Base-by-base conservation (phyloP, 768 basidiomycete species). In the Termitomyces titanicus region DNA sequence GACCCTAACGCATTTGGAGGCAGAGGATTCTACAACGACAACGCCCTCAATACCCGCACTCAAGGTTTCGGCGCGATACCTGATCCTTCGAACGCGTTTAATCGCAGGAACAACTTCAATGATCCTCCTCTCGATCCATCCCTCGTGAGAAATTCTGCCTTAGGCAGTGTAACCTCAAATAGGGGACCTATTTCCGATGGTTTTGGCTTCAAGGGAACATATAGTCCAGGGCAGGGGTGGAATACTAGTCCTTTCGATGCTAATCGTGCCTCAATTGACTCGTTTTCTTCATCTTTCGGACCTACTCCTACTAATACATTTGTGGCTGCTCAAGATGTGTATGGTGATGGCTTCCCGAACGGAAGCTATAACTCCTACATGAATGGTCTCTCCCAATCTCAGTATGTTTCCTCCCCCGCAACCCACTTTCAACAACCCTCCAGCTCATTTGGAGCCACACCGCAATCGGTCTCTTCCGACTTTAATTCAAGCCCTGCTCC, bases 1-100 rank as follows among this genome's bases (percentile, higher is more conserved):
- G 89, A 91, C 68, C 79, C 81, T n/a, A 67, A 76, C 25, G 71
- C 75, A 8, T 81, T 87, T 59, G 78, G 76, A 50, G 77, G 81
- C 22, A 76, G 79, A 53, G 69, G 73, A 33, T 76, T 71, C 37
- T 68, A 70, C 34, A 65, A 72, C 29, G 75, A 75, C 56, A 61
- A 68, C 35, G 57, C 60, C 20, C 61, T 52, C n/a, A 82, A 80
- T 45, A 54, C 64, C 35, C 75, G 73, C 53, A 60, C 66, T 47
- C 59, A 63, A 44, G 54, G 62, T 31, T 62, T 64, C 53, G 43
- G 64, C 29, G 55, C 64, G 31, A 55, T 64, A 31, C 51, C 66
- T 1, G 72, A 70, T 55, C 47, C 63, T 31, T 46, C 67, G 10
- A 58, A 68, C 15, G 57, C 70, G 10, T 73, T 73, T 46, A 66